phyloP scores from a whole-genome alignment of 257 asterid genomes.

The Solanum chiquidenum region DNA sequence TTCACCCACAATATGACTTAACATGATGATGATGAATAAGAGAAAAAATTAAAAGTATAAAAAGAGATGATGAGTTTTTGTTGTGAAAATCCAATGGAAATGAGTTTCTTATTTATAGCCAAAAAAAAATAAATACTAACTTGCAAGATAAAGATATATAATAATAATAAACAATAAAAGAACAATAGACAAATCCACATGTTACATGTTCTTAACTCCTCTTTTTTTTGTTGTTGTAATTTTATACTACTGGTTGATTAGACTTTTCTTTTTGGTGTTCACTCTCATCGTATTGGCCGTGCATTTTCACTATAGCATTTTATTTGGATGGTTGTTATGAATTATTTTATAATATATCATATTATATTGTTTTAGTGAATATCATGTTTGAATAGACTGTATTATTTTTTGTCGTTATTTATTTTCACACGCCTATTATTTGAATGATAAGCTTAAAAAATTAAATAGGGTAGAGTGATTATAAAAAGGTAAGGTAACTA shows the following conservation, averaged over 20 bases:
- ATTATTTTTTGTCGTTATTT: rapidly evolving
- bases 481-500: too few relatives aligned
- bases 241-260: neutral
- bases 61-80: neutral
- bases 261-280: neutral
- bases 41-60: neutral
- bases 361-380: too few relatives aligned
- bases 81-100: neutral
- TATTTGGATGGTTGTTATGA: too few relatives aligned
- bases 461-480: too few relatives aligned
- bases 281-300: too few relatives aligned
- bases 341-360: too few relatives aligned
- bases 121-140: neutral
- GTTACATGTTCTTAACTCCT: neutral
- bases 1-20: neutral
- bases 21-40: neutral
- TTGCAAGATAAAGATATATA: too few relatives aligned
- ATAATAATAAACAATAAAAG: neutral
- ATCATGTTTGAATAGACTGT: too few relatives aligned
- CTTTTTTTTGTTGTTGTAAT: neutral
- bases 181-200: neutral
- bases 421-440: too few relatives aligned
- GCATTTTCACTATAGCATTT: too few relatives aligned
- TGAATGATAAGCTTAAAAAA: too few relatives aligned
- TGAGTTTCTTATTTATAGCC: neutral